Conservation (phyloP, 257 asterid genomes). For the Scutellaria minor region DNA sequence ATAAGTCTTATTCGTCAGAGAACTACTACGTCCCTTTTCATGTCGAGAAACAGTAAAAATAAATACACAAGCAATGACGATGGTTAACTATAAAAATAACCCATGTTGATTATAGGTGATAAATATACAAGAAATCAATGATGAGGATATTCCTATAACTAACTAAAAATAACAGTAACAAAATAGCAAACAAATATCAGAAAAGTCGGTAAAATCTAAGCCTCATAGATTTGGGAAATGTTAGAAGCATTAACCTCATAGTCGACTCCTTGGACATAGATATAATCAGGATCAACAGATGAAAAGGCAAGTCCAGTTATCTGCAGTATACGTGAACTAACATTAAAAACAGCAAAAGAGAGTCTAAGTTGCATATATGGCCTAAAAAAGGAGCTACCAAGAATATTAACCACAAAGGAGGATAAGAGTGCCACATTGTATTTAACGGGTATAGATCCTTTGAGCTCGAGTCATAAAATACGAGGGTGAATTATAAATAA, state of each 20-base stretch:
- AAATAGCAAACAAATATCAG: no score
- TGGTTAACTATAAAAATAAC: background rate
- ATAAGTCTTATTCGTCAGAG: background rate
- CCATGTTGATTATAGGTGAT: background rate
- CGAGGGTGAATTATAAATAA: no score
- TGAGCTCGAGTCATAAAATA: no score
- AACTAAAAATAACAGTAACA: no score
- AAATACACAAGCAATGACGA: background rate
- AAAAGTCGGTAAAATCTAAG: background rate
- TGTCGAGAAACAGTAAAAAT: background rate
- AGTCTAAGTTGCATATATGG: background rate
- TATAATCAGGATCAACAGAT: slow-evolving; percentile 70
- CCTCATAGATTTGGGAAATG: background rate
- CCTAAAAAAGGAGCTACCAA: background rate
- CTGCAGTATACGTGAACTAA: slow-evolving; percentile 47
- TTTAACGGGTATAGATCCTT: no score
- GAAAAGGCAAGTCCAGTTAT: slow-evolving; percentile 91
- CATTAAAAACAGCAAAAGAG: slow-evolving; percentile 14
- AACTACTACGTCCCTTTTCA: background rate
- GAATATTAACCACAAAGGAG: background rate
- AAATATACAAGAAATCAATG: background rate
- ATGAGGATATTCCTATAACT: no score
- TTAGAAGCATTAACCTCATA: slow-evolving; percentile 67
- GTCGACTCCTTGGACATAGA: slow-evolving; percentile 90
- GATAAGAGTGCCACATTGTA: background rate